These are phyloP conservation scores for Hemisphaericaspora subhashii DNA, from an alignment of 1,139 yeast species.

Conservation along the genomic window DNA sequence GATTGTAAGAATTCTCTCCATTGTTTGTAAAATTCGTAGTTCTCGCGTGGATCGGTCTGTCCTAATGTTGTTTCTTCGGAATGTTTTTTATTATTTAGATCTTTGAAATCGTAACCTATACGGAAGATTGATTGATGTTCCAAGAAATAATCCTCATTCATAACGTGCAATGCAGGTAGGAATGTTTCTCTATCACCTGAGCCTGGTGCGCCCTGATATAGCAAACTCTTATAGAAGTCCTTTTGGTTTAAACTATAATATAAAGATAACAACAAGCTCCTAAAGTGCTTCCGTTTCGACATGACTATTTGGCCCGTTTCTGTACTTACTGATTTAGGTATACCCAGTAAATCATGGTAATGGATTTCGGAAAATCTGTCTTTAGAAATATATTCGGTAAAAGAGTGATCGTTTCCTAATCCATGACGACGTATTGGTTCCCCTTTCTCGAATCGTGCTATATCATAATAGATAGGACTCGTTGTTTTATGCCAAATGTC, in stretches of 20 bases:
- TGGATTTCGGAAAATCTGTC: conserved; percentile 21
- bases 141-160: conserved; percentile 35
- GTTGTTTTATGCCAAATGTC: conserved; percentile 39
- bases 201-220: conserved; percentile 41
- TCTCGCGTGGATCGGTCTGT: conserved; percentile 33
- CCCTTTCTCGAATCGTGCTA: conserved; percentile 33
- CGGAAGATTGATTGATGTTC: conserved; percentile 24
- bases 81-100: conserved; percentile 18
- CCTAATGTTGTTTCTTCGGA: conserved; percentile 31
- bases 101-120: conserved; percentile 23
- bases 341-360: conserved; percentile 35
- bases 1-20: conserved; percentile 30
- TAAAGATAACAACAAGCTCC: conserved; percentile 28
- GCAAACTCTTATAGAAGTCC: conserved; percentile 27
- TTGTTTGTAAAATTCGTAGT: conserved; percentile 21
- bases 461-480: conserved; percentile 35
- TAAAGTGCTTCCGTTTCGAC: conserved; percentile 32
- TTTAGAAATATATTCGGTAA: conserved; percentile 21
- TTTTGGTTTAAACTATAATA: conserved; percentile 35
- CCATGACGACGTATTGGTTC: conserved; percentile 32
- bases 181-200: conserved; percentile 42
- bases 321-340: conserved; percentile 28
- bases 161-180: conserved; percentile 38
- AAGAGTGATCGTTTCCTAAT: conserved; percentile 26
- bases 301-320: conserved; percentile 41